Evolutionary conservation across 179 eudicot species (phyloP).

Genomic region (Spinacia oleracea): DNA sequence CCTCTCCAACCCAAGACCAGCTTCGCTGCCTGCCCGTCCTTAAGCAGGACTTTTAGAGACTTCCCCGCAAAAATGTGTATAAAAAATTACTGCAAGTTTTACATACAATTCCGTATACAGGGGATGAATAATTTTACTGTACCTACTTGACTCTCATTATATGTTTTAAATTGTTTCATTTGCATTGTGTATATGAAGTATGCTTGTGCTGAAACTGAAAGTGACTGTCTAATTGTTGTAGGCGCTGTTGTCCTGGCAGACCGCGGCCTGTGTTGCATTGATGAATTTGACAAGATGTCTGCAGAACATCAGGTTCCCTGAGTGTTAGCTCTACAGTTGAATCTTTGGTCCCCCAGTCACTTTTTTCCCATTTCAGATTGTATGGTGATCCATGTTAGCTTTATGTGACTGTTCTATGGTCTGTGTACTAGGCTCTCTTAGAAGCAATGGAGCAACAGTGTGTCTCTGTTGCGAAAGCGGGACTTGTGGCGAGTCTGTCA

Average conservation of each 20-base stretch:
- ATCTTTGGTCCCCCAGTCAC: not conserved
- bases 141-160: not conserved
- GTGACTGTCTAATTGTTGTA: constrained; percentile 33
- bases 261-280: constrained; percentile 93
- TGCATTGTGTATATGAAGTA: not conserved
- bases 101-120: not conserved
- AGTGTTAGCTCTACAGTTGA: not conserved
- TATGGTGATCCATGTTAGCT: not conserved
- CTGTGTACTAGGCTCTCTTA: constrained; percentile 61
- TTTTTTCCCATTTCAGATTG: not conserved
- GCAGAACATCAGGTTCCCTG: constrained; percentile 89
- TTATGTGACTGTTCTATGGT: constrained; percentile 10
- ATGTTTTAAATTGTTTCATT: constrained; percentile 1
- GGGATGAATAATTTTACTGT: not conserved
- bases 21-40: too few species aligned
- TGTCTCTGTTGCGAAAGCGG: constrained; percentile 98
- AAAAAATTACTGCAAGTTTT: not conserved
- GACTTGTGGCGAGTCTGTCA: constrained; percentile 94
- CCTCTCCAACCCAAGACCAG: too few species aligned
- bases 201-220: constrained; percentile 4
- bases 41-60: too few species aligned
- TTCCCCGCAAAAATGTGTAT: too few species aligned
- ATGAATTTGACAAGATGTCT: constrained; percentile 98
- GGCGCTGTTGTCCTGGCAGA: constrained; percentile 99
- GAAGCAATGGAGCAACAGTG: constrained; percentile 99